Evolutionary conservation across 352 stramenopile genomes (phyloP), one percentile per base, ranked within the genome.

Genomic region (Phytophthora fragariaefolia): DNA sequence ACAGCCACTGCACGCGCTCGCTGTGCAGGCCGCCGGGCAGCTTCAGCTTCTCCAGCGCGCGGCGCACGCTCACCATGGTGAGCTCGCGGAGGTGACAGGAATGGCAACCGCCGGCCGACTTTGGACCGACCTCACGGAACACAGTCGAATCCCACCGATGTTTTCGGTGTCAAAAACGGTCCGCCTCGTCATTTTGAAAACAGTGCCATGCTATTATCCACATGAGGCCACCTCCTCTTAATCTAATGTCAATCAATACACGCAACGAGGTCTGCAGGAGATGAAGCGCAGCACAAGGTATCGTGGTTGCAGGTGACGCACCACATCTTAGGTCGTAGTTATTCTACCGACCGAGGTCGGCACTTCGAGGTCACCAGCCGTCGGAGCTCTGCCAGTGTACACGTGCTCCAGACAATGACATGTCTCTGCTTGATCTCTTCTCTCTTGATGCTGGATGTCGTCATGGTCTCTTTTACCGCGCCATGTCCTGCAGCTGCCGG

Each of bases 401-500:
- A n/a, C n/a, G n/a, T n/a, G n/a, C n/a, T n/a, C n/a, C n/a, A n/a
- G n/a, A n/a, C n/a, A n/a, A n/a, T n/a, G n/a, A n/a, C n/a, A n/a
- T n/a, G 10, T n/a, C 34, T 63, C 49, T 63, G 50, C 28, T 54
- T 49, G 18, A 26, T 47, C 17, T 47, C 55, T n/a, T 60, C 38
- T 60, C 38, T 48, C 47, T 32, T 51, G 27, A 43, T 60, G 24
- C 5, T 65, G 54, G 32, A 34, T 53, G 60, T 69, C 43, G n/a
- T 34, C 34, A 32, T 24, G 12, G 43, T 66, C 13, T 15, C 38
- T 58, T 63, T 62, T 89, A 96, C 61, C 89, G 77, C 42, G 71
- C 82, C 86, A 94, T 96, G 65, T 96, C 89, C 60, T 95, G 85
- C 8, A 96, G 73, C 67, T 95, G 78, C 4, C 87, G 87, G 36